A percentile compares a stretch with the other conserved stretches of the same genome.
These are phyloP conservation scores for Sporothrix brasiliensis DNA, from an alignment of 2,329 filamentous ascomycete genomes.

Conservation along the genomic window DNA sequence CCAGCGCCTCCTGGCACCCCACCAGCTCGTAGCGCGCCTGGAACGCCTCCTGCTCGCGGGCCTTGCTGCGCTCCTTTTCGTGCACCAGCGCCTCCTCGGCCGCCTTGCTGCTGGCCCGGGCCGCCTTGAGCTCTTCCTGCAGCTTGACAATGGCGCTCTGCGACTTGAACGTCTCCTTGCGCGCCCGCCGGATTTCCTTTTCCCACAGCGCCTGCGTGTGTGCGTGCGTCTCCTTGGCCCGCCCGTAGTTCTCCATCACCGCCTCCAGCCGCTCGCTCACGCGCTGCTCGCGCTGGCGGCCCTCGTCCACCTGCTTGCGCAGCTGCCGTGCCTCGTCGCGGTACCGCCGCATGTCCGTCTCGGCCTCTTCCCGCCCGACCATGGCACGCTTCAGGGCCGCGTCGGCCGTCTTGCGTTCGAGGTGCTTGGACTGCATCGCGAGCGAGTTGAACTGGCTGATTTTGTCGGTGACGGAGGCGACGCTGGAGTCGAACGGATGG, in stretches of 20 bases:
- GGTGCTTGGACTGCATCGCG: constrained; percentile 60
- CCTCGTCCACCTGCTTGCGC: constrained; percentile 64
- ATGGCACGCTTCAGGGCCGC: constrained; percentile 68
- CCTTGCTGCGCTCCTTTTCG: constrained; percentile 64
- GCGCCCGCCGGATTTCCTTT: constrained; percentile 69
- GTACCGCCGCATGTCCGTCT: constrained; percentile 66
- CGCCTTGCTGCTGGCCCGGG: constrained; percentile 57
- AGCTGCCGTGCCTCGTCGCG: constrained; percentile 63
- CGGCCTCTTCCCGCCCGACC: constrained; percentile 70
- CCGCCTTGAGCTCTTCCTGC: constrained; percentile 72
- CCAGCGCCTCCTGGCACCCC: constrained; percentile 67
- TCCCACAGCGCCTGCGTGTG: constrained; percentile 71
- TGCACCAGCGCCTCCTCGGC: constrained; percentile 63
- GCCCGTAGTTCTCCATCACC: constrained; percentile 71
- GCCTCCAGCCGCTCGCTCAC: constrained; percentile 68
- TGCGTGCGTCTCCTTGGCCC: constrained; percentile 68
- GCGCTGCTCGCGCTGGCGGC: constrained; percentile 65
- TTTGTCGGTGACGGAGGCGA: constrained; percentile 62
- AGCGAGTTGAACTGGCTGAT: constrained; percentile 74
- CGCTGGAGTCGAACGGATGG: constrained; percentile 20
- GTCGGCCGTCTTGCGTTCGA: constrained; percentile 67
- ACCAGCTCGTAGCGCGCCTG: constrained; percentile 67
- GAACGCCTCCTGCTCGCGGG: constrained; percentile 70
- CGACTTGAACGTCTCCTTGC: constrained; percentile 76
- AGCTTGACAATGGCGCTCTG: constrained; percentile 69